Evolutionary conservation across 1,284 basidiomycete species (phyloP), one percentile per base, ranked within the genome.

Genomic region (Cryptococcus sp.): DNA sequence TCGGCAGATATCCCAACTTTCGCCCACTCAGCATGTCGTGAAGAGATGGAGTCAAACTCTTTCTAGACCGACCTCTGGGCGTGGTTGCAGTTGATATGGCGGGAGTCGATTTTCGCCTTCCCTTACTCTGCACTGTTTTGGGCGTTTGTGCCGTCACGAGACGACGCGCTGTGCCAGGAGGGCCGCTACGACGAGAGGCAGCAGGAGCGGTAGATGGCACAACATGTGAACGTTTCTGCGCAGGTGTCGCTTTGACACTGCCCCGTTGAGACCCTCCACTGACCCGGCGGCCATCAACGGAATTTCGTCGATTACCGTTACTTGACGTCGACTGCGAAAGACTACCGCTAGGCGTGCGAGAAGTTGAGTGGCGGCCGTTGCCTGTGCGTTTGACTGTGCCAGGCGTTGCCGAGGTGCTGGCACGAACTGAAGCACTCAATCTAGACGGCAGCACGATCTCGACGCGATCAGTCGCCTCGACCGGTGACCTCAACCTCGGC

Each of bases 361-460:
- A 48, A 13, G 47, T 40, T 20, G 40, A 25, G 15, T 11, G 52
- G 48, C 45, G 49, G 5, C 52, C 48, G 38, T 55, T 57, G 11
- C 25, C 20, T 43, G 50, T 53, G 13, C 49, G 23, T 26, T 52
- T 55, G 44, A 46, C 52, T 1, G 50, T 52, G 34, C 29, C 45
- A 22, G 52, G 49, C 6, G 58, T 54, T 20, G 46, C 20, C 7
- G 22, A 37, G 25, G 52, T 23, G 5, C 38, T 49, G 38, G 25
- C 6, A 19, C 17, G 5, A 34, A 52, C 52, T 6, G 51, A 55
- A 22, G 50, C 48, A n/a, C 23, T 46, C 17, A 26, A 26, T 13
- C 57, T n/a, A 4, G 26, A 15, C 11, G 57, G 60, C 3, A 64
- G 46, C n/a, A 63, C 61, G 1, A 67, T 47, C 39, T 65, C 66